A percentile compares a stretch with the other conserved stretches of the same genome.
Evolutionary conservation across 257 asterid species (phyloP).

Genomic region (Primulina huaijiensis): DNA sequence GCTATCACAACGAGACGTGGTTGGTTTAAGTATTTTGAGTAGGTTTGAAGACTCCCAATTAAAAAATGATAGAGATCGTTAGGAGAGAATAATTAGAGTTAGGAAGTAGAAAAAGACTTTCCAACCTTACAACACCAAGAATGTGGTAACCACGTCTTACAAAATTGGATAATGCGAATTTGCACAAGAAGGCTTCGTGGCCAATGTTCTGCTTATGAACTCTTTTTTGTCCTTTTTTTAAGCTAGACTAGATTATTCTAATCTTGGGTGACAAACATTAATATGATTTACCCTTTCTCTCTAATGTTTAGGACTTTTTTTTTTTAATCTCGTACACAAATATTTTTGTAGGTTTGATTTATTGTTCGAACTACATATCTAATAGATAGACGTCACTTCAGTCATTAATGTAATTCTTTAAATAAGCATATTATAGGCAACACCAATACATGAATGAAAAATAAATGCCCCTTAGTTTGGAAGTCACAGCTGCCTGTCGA

Average conservation of each 20-base stretch:
- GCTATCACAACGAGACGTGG: constrained; percentile 10
- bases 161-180: constrained; percentile 5
- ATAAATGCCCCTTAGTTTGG: background rate
- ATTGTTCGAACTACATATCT: no score
- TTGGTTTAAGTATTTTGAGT: constrained; percentile 42
- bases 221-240: background rate
- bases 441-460: background rate
- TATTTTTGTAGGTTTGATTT: no score
- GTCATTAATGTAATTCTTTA: no score
- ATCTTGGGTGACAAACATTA: background rate
- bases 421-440: background rate
- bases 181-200: background rate
- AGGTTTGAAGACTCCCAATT: constrained; percentile 31
- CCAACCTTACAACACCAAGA: constrained; percentile 65
- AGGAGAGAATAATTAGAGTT: constrained; percentile 37
- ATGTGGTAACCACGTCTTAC: constrained; percentile 55
- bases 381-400: no score
- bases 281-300: background rate
- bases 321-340: no score
- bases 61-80: constrained; percentile 21
- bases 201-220: background rate
- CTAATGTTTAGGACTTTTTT: background rate
- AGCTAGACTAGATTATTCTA: background rate
- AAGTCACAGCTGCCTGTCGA: background rate
- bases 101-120: constrained; percentile 74